A percentile compares a stretch with the other conserved stretches of the same genome.
Evolutionary conservation across 2,329 filamentous ascomycete genomes (phyloP).

Genomic region (Didymella keratinophila): DNA sequence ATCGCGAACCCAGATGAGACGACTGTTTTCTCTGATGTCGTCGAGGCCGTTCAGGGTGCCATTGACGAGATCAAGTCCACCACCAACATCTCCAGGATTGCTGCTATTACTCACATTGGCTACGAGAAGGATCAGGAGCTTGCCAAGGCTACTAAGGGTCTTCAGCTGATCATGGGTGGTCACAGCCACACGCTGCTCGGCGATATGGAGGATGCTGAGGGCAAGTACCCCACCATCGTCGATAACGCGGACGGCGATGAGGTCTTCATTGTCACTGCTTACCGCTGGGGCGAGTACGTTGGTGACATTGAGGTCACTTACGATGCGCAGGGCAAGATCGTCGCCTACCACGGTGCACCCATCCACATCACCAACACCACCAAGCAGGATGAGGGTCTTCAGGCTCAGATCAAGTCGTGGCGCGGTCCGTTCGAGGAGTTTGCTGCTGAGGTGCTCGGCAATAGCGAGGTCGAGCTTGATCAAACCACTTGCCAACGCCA

Average conservation of each 20-base stretch:
- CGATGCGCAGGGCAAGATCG: conserved; percentile 66
- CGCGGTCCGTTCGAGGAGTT: conserved; percentile 68
- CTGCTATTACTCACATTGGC: conserved; percentile 72
- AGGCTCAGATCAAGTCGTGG: conserved; percentile 67
- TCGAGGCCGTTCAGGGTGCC: conserved; percentile 66
- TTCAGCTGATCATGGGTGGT: conserved; percentile 73
- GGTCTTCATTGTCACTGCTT: conserved; percentile 73
- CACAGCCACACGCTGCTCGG: conserved; percentile 68
- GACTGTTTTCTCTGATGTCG: conserved; percentile 66
- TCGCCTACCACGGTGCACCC: conserved; percentile 69
- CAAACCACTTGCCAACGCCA: conserved; percentile 65
- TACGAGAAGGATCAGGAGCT: conserved; percentile 70
- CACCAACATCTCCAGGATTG: conserved; percentile 70
- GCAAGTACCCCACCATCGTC: conserved; percentile 70
- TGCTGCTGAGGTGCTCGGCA: conserved; percentile 65
- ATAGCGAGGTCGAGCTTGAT: conserved; percentile 63
- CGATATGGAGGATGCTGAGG: conserved; percentile 64
- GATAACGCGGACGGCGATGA: conserved; percentile 69
- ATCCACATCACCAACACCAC: conserved; percentile 71
- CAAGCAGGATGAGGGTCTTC: conserved; percentile 63
- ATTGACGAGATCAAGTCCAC: conserved; percentile 68
- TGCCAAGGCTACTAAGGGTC: conserved; percentile 65
- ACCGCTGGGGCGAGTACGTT: conserved; percentile 73
- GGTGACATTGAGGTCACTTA: conserved; percentile 73
- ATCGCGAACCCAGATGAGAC: conserved; percentile 66